Base-by-base conservation (phyloP, 495 filamentous ascomycete species). In the Apodospora peruviana region DNA sequence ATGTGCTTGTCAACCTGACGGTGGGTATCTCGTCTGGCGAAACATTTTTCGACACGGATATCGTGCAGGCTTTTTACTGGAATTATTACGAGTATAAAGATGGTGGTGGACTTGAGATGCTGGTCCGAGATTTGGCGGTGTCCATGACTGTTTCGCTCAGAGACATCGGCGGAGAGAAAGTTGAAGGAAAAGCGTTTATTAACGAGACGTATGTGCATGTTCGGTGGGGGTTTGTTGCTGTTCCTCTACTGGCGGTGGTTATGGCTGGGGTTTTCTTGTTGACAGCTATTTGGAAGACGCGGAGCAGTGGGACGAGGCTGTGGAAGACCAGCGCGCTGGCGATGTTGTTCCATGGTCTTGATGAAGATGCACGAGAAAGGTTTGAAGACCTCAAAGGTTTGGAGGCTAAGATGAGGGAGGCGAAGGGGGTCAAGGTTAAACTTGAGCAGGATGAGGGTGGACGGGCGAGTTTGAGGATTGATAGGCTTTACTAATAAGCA, bases 41-140 rank as follows among this genome's bases (percentile, higher is more conserved):
- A 22, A 62, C 57, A 0, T 60, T 64, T 40, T 58, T 59, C 49
- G 59, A 64, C 47, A 52, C 50, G 0, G 58, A 61, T 25, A 52
- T 59, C 43, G 55, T 66, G 17, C 60, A 59, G 22, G 53, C 58
- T 17, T 61, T 66, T 24, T 64, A 59, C 50, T 57, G 56, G 55
- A 54, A 56, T 27, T 59, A 64, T 40, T 61, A 61, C 56, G 38
- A 64, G 32, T 64, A 61, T 18, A 45, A 50, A 7, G 20, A 37
- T 0, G n/a, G n/a, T n/a, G n/a, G n/a, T n/a, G 58, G 57, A 0
- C 25, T 62, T 1, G 55, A 61, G 20, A 45, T 59, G 36, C 45
- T 61, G 1, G 43, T 61, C 16, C 19, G 36, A 17, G 57, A 58
- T 51, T 21, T 55, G 9, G 29, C 43, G 17, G 17, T 47, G 4